Conservation (phyloP, 2,329 filamentous ascomycete species). For the Penicillium sp. region DNA sequence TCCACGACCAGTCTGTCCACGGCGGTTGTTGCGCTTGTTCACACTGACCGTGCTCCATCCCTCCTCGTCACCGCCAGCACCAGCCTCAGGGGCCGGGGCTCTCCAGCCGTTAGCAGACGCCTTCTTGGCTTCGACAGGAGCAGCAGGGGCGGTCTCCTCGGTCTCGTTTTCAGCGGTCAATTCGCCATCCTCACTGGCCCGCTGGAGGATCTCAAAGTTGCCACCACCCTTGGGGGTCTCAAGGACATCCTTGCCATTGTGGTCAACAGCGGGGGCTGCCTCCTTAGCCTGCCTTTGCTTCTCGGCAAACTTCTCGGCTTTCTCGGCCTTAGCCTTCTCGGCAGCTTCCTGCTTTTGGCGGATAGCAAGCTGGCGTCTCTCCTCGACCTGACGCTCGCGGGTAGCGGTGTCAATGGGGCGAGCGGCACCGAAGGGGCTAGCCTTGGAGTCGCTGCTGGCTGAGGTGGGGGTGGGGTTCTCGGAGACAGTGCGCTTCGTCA, state of each 20-base stretch:
- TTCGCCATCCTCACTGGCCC: conserved; percentile 41
- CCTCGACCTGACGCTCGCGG: conserved; percentile 79
- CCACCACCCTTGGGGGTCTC: conserved; percentile 39
- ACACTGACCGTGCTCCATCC: conserved; percentile 44
- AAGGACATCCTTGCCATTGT: conserved; percentile 35
- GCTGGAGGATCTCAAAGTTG: conserved; percentile 50
- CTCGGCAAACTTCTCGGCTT: conserved; percentile 53
- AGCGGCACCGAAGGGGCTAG: conserved; percentile 87
- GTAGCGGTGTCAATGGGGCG: conserved; percentile 87
- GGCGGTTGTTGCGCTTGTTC: conserved; percentile 39
- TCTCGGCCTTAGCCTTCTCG: conserved; percentile 70
- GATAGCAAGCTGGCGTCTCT: conserved; percentile 66
- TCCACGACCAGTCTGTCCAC: conserved; percentile 33
- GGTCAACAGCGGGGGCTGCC: conserved; percentile 27
- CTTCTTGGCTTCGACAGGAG: conserved; percentile 45
- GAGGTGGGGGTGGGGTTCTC: conserved; percentile 52
- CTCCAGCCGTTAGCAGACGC: conserved; percentile 44
- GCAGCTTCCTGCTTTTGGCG: conserved; percentile 80
- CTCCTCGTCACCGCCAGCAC: conserved; percentile 34
- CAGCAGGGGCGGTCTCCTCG: conserved; percentile 38
- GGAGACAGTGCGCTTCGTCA: conserved; percentile 82
- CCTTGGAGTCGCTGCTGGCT: conserved; percentile 58
- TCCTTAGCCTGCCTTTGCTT: conserved; percentile 45
- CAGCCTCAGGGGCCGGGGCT: conserved; percentile 23
- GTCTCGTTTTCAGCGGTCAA: conserved; percentile 46